Evolutionary conservation across 495 filamentous ascomycete genomes (phyloP), one percentile per base, ranked within the genome.

Genomic region (Penicillium paxilli): DNA sequence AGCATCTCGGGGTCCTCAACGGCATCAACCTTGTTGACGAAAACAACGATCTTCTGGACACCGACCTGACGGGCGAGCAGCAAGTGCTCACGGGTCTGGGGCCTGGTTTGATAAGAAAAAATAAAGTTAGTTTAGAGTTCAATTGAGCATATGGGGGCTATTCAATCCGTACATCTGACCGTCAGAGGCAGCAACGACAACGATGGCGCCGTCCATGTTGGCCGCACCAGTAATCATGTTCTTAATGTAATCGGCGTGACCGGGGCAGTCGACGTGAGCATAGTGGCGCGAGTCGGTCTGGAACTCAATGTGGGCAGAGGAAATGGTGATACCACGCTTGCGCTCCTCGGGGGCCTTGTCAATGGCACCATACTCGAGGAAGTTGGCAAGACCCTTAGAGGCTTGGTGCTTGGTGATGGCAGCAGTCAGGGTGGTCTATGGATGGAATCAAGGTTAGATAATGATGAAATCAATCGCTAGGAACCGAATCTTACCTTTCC

Each of bases 171-270:
- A 86, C 94, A 98, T 98, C 82, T 98, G 94, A 74, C 94, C 94
- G 72, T 98, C 94, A 23, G 91, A 96, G 72, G 94, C 94, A 70
- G 94, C 95, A 65, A 98, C 95, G 53, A 98, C 94, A 74, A 98
- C 96, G 67, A 98, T 90, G 59, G 94, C 93, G 69, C 94, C 92
- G 63, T 97, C 92, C 92, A 97, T 97, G 81, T 86, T 91, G 58
- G 93, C 91, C 54, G 92, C 89, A 82, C 92, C 92, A 60, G 92
- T 96, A 73, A 97, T 97, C 92, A 97, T 97, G 85, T 98, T 98
- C 86, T 98, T 98, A 78, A 98, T 97, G 82, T 98, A 98, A 91
- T 98, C 94, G 69, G 94, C 94, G 85, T 98, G 94, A 74, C 94
- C 94, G 49, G 94, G 94, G 74, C 94, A 98, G 84, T 98, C 94